Conservation (phyloP, 768 basidiomycete species). For the Ramaria rubella region DNA sequence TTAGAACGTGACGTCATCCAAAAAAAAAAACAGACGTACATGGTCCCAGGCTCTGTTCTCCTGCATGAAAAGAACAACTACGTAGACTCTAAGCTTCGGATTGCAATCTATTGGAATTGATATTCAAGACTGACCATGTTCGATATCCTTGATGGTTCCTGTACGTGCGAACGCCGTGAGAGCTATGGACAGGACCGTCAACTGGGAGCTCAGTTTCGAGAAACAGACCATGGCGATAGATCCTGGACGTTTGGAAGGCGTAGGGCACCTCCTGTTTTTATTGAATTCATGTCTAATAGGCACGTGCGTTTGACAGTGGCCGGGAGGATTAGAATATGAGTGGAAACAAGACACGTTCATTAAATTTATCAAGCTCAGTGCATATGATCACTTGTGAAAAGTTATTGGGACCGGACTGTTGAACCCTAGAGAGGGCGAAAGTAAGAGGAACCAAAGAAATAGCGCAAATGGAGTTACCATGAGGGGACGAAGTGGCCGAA, state of each 20-base stretch:
- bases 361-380: neutral
- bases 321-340: too few relatives aligned
- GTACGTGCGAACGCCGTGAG: neutral
- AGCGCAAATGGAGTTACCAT: too few relatives aligned
- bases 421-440: too few relatives aligned
- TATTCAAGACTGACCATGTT: constrained; percentile 7
- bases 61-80: constrained; percentile 17
- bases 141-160: constrained; percentile 8
- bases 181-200: neutral
- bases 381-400: neutral
- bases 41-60: constrained; percentile 17
- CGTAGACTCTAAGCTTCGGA: too few relatives aligned
- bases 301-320: neutral
- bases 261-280: neutral
- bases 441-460: too few relatives aligned
- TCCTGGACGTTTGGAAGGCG: neutral
- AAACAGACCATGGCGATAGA: neutral
- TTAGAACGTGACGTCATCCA: neutral
- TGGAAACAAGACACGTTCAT: neutral
- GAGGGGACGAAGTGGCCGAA: too few relatives aligned
- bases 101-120: neutral
- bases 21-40: neutral
- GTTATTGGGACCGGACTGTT: too few relatives aligned
- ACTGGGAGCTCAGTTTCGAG: neutral
- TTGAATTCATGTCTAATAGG: neutral